phyloP scores from a whole-genome alignment of 2,329 filamentous ascomycete species.

The Parastagonospora nodorum region DNA sequence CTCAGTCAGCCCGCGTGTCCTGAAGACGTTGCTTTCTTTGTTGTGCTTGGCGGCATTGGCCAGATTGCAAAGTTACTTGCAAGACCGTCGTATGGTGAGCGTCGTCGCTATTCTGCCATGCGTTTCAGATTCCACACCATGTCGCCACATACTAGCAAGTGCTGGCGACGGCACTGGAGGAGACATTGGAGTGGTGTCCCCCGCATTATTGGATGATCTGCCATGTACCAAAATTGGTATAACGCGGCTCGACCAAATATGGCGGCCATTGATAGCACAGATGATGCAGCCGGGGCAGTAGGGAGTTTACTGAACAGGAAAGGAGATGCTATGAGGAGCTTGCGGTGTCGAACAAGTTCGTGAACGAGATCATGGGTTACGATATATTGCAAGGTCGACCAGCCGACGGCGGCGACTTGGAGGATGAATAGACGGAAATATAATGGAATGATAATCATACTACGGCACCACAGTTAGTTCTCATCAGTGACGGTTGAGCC shows the following conservation, averaged over 20 bases:
- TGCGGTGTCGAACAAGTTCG: conserved; percentile 33
- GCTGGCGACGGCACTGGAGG: conserved; percentile 43
- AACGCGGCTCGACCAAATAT: conserved; percentile 44
- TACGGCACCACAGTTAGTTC: no score
- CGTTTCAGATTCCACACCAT: conserved; percentile 42
- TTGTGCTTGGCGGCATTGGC: conserved; percentile 42
- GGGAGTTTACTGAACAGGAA: conserved; percentile 38
- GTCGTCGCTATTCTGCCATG: conserved; percentile 36
- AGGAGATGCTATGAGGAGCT: conserved; percentile 35
- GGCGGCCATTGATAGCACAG: conserved; percentile 37
- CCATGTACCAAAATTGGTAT: conserved; percentile 44
- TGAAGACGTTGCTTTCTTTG: conserved; percentile 44
- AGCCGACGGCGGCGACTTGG: conserved; percentile 29
- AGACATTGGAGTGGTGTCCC: conserved; percentile 41
- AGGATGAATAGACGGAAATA: conserved; percentile 22
- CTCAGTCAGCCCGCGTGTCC: conserved; percentile 35
- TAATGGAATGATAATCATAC: no score
- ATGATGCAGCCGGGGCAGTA: conserved; percentile 35
- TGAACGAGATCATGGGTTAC: conserved; percentile 45
- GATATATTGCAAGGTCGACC: conserved; percentile 40
- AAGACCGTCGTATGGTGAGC: conserved; percentile 37
- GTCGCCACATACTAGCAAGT: conserved; percentile 42
- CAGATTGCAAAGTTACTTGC: conserved; percentile 43
- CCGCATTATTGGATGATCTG: conserved; percentile 41
- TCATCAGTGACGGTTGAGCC: no score